Conservation (phyloP, 371 early-diverging fungal species). For the Fennellomyces sp. region DNA sequence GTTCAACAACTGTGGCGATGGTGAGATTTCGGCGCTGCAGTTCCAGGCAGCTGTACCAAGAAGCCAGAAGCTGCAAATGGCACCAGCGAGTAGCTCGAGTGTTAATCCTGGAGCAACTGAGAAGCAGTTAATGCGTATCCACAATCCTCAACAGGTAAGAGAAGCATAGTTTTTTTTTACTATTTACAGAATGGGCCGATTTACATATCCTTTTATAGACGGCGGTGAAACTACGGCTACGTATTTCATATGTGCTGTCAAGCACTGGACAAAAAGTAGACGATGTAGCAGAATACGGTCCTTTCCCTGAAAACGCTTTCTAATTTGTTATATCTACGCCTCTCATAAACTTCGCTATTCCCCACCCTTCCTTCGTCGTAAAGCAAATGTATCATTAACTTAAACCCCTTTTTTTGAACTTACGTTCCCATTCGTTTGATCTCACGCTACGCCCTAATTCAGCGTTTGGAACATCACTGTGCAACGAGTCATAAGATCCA, state of each 20-base stretch:
- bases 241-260: conserved; percentile 62
- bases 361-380: background rate
- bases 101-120: conserved; percentile 65
- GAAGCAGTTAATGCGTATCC: conserved; percentile 80
- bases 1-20: conserved; percentile 64
- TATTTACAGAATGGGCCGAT: too few species aligned
- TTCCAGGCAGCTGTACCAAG: conserved; percentile 95
- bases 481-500: too few species aligned
- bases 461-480: too few species aligned
- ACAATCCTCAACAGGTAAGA: conserved; percentile 83
- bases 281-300: conserved; percentile 79
- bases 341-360: background rate
- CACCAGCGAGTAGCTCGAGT: conserved; percentile 70
- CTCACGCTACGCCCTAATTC: too few species aligned
- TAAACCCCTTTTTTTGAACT: too few species aligned
- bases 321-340: conserved; percentile 8
- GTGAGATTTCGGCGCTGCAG: conserved; percentile 62
- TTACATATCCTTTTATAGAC: conserved; percentile 39
- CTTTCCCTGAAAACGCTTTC: conserved; percentile 67
- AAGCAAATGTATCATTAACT: too few species aligned
- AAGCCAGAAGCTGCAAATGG: conserved; percentile 83
- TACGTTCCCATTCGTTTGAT: too few species aligned
- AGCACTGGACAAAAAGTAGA: conserved; percentile 67
- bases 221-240: conserved; percentile 74
- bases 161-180: background rate